Conservation (phyloP, 1,139 yeast species). For the Pichia sp. region DNA sequence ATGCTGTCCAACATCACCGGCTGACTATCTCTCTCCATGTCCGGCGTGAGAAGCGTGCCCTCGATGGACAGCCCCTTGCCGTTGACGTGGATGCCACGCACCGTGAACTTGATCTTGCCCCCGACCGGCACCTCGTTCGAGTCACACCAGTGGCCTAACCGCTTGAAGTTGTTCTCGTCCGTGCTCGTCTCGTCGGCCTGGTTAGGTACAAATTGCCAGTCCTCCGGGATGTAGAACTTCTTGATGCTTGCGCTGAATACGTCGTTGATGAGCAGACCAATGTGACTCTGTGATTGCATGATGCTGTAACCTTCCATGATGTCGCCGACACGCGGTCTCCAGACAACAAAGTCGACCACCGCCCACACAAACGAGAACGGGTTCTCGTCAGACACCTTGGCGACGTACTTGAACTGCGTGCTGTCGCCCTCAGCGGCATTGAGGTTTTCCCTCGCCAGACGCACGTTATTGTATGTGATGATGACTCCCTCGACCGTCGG, state of each 20-base stretch:
- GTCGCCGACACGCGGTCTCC: conserved; percentile 89
- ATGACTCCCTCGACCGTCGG: conserved; percentile 76
- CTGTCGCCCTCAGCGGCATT: conserved; percentile 26
- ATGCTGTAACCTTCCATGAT: conserved; percentile 78
- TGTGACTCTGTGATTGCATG: conserved; percentile 92
- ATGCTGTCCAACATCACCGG: conserved; percentile 38
- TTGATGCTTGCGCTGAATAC: conserved; percentile 93
- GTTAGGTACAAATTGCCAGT: conserved; percentile 78
- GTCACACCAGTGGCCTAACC: conserved; percentile 86
- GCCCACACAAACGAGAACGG: conserved; percentile 91
- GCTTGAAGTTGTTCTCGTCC: conserved; percentile 25
- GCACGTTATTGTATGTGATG: conserved; percentile 66
- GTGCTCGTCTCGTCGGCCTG: conserved; percentile 55
- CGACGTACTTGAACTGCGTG: conserved; percentile 36
- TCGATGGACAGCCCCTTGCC: conserved; percentile 82
- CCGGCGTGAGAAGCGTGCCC: conserved; percentile 70
- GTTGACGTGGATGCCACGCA: conserved; percentile 67
- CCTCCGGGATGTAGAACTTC: conserved; percentile 72
- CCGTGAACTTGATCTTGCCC: conserved; percentile 72
- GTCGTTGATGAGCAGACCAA: conserved; percentile 86
- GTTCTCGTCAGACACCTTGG: conserved; percentile 70
- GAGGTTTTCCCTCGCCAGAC: conserved; percentile 37
- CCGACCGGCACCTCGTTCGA: conserved; percentile 67
- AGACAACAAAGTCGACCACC: conserved; percentile 73
- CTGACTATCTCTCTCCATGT: conserved; percentile 52